phyloP scores from a whole-genome alignment of 73 alveolate species.

The Paramecium pentaurelia region DNA sequence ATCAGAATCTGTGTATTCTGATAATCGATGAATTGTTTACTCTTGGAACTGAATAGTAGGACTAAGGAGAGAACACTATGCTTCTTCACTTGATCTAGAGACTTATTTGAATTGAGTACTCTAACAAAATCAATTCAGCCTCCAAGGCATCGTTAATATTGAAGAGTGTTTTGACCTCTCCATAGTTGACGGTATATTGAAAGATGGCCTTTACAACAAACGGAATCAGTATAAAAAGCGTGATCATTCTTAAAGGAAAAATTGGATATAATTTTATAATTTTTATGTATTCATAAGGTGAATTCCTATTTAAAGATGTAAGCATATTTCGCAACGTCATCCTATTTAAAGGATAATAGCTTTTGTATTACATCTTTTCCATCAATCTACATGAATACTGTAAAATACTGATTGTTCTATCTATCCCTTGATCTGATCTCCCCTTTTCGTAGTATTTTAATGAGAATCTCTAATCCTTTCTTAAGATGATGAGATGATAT shows the following conservation, averaged over 20 bases:
- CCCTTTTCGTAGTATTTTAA: background rate
- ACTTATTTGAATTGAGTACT: background rate
- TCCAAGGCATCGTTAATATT: background rate
- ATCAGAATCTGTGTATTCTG: background rate
- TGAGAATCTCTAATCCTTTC: background rate
- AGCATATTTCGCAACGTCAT: slow-evolving; percentile 36
- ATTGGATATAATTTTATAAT: background rate
- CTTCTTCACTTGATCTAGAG: background rate
- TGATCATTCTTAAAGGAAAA: background rate
- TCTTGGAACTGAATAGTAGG: background rate
- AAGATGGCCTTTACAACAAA: background rate
- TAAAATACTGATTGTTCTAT: background rate
- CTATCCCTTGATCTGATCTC: background rate
- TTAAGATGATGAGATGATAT: background rate
- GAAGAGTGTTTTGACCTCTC: background rate
- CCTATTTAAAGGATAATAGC: background rate
- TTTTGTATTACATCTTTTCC: background rate
- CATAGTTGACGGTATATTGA: background rate
- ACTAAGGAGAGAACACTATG: background rate
- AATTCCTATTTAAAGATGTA: background rate
- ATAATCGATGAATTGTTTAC: background rate
- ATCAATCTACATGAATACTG: background rate
- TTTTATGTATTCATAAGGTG: slow-evolving; percentile 17
- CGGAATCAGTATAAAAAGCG: background rate
- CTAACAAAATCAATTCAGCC: background rate